Percentiles rank a stretch among this genome's conserved stretches.
Conservation (phyloP, 352 stramenopile genomes). For the Phytophthora meadii region DNA sequence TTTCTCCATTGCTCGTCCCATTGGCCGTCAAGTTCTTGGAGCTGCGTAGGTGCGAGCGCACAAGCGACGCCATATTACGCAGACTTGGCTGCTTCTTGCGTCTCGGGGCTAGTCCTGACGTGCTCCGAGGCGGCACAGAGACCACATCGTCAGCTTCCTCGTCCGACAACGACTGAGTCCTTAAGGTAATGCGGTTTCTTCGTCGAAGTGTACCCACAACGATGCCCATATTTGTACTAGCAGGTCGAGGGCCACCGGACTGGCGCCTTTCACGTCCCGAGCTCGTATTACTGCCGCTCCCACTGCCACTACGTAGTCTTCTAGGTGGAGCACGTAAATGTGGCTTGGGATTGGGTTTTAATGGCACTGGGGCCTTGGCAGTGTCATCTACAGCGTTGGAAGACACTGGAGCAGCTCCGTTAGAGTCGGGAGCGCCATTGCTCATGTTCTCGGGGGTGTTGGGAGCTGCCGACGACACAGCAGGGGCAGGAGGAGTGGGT, state of each 20-base stretch:
- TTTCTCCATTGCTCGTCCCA: constrained; percentile 1
- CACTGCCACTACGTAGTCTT: constrained; percentile 61
- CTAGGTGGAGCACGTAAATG: constrained; percentile 39
- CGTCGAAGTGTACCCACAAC: constrained; percentile 50
- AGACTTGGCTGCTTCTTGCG: constrained; percentile 62
- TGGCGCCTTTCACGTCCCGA: constrained; percentile 23
- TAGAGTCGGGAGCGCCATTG: constrained; percentile 11
- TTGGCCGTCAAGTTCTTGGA: constrained; percentile 29
- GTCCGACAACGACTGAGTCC: constrained; percentile 40
- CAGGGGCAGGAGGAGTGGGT: not conserved
- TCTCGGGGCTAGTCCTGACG: constrained; percentile 12
- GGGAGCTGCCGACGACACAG: not conserved
- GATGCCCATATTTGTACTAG: constrained; percentile 48
- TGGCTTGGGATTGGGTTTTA: constrained; percentile 27
- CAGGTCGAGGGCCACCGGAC: constrained; percentile 25
- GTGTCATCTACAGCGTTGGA: not conserved
- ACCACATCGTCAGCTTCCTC: constrained; percentile 39
- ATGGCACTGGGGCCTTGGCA: constrained; percentile 14
- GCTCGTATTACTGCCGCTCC: constrained; percentile 51
- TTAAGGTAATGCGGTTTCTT: constrained; percentile 34
- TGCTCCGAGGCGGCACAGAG: constrained; percentile 11
- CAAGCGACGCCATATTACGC: constrained; percentile 66
- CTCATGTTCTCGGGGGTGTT: constrained; percentile 9
- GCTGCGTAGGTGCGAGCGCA: constrained; percentile 67
- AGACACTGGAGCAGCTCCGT: constrained; percentile 3